phyloP scores from a whole-genome alignment of 2,329 filamentous ascomycete species.

The Aphanoascus verrucosus region DNA sequence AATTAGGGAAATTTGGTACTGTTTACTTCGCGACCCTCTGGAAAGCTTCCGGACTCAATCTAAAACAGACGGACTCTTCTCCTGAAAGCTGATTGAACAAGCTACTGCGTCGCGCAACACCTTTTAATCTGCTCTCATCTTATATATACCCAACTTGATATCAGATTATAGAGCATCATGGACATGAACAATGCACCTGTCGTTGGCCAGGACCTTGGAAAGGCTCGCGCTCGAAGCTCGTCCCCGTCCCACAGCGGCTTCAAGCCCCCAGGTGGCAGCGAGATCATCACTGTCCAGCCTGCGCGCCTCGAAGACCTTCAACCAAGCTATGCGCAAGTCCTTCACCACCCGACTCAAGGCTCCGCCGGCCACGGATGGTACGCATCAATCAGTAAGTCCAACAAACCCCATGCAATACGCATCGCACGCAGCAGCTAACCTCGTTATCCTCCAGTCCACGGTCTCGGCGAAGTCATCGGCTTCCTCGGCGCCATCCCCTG shows the following conservation, averaged over 20 bases:
- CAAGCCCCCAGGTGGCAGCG: slow-evolving; percentile 16
- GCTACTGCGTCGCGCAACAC: no score
- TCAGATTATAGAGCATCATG: no score
- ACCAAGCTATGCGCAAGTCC: slow-evolving; percentile 61
- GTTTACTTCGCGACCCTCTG: no score
- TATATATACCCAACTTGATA: no score
- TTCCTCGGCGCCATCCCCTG: slow-evolving; percentile 78
- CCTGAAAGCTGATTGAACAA: no score
- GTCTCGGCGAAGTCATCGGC: slow-evolving; percentile 63
- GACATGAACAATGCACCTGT: no score
- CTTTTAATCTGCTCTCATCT: no score
- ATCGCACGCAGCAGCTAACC: neutral
- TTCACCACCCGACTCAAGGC: slow-evolving; percentile 52
- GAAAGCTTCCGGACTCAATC: no score
- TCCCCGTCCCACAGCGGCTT: neutral
- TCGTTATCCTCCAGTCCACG: slow-evolving; percentile 47
- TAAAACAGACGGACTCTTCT: no score
- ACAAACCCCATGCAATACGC: neutral
- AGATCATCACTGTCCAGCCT: slow-evolving; percentile 62
- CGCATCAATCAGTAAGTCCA: slow-evolving; percentile 62
- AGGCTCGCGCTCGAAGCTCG: neutral
- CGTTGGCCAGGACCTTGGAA: neutral
- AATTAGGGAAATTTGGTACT: no score
- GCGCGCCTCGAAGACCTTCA: slow-evolving; percentile 76
- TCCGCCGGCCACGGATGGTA: slow-evolving; percentile 76